Evolutionary conservation across 805 yeast genomes (phyloP).

Genomic region (Ascoidea asiatica): DNA sequence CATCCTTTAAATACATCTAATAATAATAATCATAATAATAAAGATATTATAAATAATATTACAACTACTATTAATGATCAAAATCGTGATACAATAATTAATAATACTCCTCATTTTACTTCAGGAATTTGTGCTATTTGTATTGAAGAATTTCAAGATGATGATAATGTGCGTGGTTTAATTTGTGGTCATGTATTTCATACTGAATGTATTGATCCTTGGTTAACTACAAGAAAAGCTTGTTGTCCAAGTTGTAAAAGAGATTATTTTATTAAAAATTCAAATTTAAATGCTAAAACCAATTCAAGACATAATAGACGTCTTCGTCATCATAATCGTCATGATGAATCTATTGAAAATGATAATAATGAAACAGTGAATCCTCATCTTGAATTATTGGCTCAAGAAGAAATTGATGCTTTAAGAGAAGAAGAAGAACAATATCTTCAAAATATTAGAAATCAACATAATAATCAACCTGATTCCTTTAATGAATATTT

Average conservation of each 20-base stretch:
- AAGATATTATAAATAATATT: neutral
- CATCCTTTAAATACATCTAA: neutral
- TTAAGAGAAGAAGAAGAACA: constrained; percentile 19
- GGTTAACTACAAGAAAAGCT: constrained; percentile 64
- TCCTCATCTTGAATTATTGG: constrained; percentile 4
- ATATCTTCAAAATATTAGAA: neutral
- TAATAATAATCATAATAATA: neutral
- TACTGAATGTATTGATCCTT: constrained; percentile 65
- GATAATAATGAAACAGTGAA: constrained; percentile 17
- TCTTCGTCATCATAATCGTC: neutral
- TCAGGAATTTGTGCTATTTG: constrained; percentile 74
- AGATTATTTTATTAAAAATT: constrained; percentile 33
- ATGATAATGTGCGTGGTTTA: constrained; percentile 55
- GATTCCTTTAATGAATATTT: constrained; percentile 5
- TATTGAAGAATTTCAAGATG: constrained; percentile 48
- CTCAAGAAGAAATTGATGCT: constrained; percentile 5
- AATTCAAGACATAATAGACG: neutral
- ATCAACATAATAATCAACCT: constrained; percentile 14
- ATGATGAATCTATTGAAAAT: constrained; percentile 12
- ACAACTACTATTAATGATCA: neutral
- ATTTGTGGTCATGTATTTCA: constrained; percentile 81
- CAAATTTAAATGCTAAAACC: neutral
- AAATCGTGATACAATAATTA: neutral
- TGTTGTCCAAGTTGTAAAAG: constrained; percentile 78
- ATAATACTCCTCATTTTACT: constrained; percentile 29